Percentiles rank a stretch among this genome's conserved stretches.
phyloP scores from a whole-genome alignment of 1,284 basidiomycete genomes.

The Naganishia cerealis region DNA sequence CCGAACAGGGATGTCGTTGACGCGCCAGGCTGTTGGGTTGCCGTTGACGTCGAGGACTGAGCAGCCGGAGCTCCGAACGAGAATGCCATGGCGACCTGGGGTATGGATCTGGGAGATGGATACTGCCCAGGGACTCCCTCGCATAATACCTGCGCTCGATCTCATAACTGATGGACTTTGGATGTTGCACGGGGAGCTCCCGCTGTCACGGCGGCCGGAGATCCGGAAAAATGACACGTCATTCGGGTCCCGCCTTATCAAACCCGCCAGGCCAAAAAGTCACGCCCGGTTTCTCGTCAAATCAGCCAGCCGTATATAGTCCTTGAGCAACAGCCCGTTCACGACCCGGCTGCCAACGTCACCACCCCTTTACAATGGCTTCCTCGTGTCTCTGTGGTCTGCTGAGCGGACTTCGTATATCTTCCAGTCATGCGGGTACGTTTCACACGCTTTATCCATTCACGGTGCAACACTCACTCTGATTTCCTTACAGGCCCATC shows the following conservation, averaged over 20 bases:
- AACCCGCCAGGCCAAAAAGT: slow-evolving; percentile 13
- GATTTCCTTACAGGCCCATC: slow-evolving; percentile 3
- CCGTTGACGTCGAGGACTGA: not conserved
- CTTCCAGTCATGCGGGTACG: slow-evolving; percentile 18
- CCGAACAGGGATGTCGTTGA: slow-evolving; percentile 22
- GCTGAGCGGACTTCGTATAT: slow-evolving; percentile 14
- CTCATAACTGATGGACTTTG: not conserved
- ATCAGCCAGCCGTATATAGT: slow-evolving; percentile 20
- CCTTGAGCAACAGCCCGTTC: not conserved
- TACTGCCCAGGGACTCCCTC: not conserved
- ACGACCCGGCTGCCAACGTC: not conserved
- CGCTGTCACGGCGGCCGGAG: not conserved
- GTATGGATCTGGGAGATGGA: not conserved
- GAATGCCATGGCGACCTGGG: slow-evolving; percentile 21
- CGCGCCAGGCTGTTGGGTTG: slow-evolving; percentile 5
- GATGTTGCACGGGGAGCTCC: slow-evolving; percentile 1
- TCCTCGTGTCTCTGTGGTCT: slow-evolving; percentile 16
- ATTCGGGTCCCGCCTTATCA: not conserved
- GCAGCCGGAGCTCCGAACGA: slow-evolving; percentile 27
- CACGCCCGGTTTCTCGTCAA: slow-evolving; percentile 9
- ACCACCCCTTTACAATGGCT: slow-evolving; percentile 1
- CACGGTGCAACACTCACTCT: not conserved
- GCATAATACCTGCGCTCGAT: not conserved
- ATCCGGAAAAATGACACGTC: not conserved
- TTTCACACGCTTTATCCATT: not conserved